These are phyloP conservation scores for Malassezia pachydermatis DNA, from an alignment of 1,284 basidiomycete genomes.

Conservation along the genomic window DNA sequence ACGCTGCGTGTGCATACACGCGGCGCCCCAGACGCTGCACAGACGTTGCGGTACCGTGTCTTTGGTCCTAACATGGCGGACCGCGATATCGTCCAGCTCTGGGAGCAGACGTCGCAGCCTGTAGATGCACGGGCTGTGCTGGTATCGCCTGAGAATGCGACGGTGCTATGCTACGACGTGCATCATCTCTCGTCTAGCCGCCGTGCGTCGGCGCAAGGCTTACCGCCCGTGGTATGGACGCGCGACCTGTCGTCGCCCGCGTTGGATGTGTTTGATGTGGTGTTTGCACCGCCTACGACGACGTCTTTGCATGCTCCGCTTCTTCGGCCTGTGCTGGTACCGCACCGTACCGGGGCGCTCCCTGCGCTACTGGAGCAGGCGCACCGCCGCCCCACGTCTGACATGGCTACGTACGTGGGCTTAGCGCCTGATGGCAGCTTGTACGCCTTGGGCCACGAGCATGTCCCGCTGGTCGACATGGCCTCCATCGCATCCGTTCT, in stretches of 20 bases:
- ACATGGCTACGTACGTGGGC: conserved; percentile 24
- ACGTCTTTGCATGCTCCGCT: conserved; percentile 4
- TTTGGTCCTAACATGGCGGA: conserved; percentile 44
- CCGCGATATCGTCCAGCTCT: conserved; percentile 33
- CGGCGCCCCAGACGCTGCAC: conserved; percentile 27
- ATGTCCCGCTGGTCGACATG: conserved; percentile 35
- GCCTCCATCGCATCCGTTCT: conserved; percentile 11
- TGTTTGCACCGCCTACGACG: conserved; percentile 10
- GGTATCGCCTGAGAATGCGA: conserved; percentile 38
- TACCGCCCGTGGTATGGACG: conserved; percentile 14
- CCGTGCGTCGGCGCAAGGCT: neutral
- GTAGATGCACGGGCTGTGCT: conserved; percentile 29
- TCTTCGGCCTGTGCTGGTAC: conserved; percentile 13
- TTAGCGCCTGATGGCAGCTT: conserved; percentile 29
- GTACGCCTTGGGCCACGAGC: conserved; percentile 33
- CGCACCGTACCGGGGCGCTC: conserved; percentile 3
- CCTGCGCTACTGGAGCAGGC: neutral
- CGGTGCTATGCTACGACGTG: conserved; percentile 39
- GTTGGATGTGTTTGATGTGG: conserved; percentile 16
- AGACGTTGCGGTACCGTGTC: conserved; percentile 41
- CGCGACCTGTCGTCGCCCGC: neutral
- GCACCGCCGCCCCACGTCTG: neutral
- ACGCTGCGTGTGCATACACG: conserved; percentile 44
- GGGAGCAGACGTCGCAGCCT: conserved; percentile 27
- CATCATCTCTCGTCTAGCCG: conserved; percentile 12